Percentiles rank a stretch among this genome's conserved stretches.
Evolutionary conservation across 768 basidiomycete genomes (phyloP).

Genomic region (Leucocoprinus birnbaumii): DNA sequence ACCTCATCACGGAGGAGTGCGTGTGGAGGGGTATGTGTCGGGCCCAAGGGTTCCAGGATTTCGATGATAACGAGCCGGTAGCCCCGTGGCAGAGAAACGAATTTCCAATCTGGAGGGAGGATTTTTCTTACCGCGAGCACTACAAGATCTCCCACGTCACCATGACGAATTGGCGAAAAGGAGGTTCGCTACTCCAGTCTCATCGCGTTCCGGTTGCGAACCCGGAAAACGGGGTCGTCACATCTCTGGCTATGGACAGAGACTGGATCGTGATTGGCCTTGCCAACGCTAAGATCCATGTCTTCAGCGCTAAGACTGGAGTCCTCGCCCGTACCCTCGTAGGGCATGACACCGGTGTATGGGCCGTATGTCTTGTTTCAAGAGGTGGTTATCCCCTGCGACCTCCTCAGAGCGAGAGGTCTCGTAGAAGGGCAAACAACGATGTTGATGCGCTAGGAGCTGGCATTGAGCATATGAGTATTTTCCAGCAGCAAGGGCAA

Average conservation of each 20-base stretch:
- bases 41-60: slow-evolving; percentile 45
- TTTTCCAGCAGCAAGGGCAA: slow-evolving; percentile 19
- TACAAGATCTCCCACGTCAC: slow-evolving; percentile 75
- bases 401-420: slow-evolving; percentile 1
- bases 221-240: slow-evolving; percentile 67
- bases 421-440: neutral
- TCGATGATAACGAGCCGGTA: slow-evolving; percentile 15
- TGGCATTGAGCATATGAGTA: slow-evolving; percentile 4
- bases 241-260: slow-evolving; percentile 79
- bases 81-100: slow-evolving; percentile 4
- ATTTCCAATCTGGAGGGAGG: neutral
- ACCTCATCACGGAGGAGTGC: slow-evolving; percentile 68
- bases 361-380: slow-evolving; percentile 82
- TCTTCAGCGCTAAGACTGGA: slow-evolving; percentile 81
- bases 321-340: slow-evolving; percentile 71
- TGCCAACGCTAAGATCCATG: slow-evolving; percentile 79
- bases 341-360: slow-evolving; percentile 89
- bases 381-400: slow-evolving; percentile 43
- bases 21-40: slow-evolving; percentile 80
- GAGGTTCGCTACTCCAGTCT: slow-evolving; percentile 65
- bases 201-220: slow-evolving; percentile 49
- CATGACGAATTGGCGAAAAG: slow-evolving; percentile 76
- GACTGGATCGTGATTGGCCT: slow-evolving; percentile 89
- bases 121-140: slow-evolving; percentile 63
- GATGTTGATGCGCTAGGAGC: neutral